Base-by-base conservation (phyloP, 2,329 filamentous ascomycete species). In the Sarocladium brachiariae region DNA sequence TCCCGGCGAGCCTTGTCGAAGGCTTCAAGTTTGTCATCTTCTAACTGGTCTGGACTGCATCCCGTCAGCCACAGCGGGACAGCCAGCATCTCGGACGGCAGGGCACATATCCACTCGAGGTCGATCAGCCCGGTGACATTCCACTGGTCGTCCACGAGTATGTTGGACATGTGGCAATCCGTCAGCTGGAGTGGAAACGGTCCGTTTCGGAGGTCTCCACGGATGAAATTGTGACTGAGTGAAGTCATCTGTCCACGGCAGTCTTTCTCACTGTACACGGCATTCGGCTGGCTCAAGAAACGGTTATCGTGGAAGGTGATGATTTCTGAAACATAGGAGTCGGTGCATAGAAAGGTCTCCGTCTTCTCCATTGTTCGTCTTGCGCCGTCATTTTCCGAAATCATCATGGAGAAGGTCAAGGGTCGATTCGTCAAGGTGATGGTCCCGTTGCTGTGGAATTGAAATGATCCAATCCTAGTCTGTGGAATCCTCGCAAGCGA, bases 91-190 rank as follows among this genome's bases (percentile, higher is more conserved):
- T 59, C 55, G 9, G 46, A 16, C 1, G 58, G 58, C 3, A 58
- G 56, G 19, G 64, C 54, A 53, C 59, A 68, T 18, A 65, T 55
- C 64, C 62, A 69, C 55, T 68, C 65, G 18, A 64, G 58, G 52
- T 69, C 64, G 14, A 69, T 61, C 1, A 68, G 31, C 38, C 56
- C 56, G 9, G 56, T 64, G 25, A 69, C 56, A 45, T 69, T 65
- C 64, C 63, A 66, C 23, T 67, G 46, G 21, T 65, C 48, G 50
- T 69, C 63, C 10, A 68, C 62, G 24, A 69, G 59, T 24, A 70
- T 61, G 43, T 69, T 69, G 33, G 63, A 62, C 19, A 43, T 52
- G 55, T 65, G 59, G 30, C 65, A 53, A 49, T 66, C 61, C 33
- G 59, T 63, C 39, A 65, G 46, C 27, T 56, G 53, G n/a, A 64